These are phyloP conservation scores for Fusarium musae DNA, from an alignment of 2,329 filamentous ascomycete species.

Conservation along the genomic window DNA sequence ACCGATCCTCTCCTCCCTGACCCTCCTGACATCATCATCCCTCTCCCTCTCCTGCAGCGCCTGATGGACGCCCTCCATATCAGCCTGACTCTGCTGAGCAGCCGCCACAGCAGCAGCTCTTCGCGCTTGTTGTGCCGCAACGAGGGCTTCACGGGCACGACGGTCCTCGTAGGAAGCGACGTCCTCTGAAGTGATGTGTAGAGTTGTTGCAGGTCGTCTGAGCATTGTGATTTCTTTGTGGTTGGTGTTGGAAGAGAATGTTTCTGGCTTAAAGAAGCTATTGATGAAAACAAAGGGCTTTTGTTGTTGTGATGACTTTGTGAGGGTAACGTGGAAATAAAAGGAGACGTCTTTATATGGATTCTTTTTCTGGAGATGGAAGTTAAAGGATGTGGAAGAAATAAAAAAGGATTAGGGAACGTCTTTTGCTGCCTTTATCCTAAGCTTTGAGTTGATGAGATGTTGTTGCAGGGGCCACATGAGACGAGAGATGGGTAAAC, in stretches of 20 bases:
- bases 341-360: not conserved
- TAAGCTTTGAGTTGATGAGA: constrained; percentile 4
- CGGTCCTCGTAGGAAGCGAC: constrained; percentile 76
- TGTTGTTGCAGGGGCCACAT: constrained; percentile 1
- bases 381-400: not conserved
- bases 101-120: constrained; percentile 41
- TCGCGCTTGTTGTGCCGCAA: constrained; percentile 48
- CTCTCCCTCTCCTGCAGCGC: constrained; percentile 40
- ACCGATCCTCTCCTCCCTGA: constrained; percentile 55
- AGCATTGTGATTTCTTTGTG: constrained; percentile 60
- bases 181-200: constrained; percentile 76
- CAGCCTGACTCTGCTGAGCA: constrained; percentile 30
- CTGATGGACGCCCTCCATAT: constrained; percentile 47
- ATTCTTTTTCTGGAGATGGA: not conserved
- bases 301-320: not conserved
- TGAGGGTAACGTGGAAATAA: not conserved
- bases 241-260: not conserved
- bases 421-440: not conserved
- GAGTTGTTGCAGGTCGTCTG: constrained; percentile 73
- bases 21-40: constrained; percentile 45
- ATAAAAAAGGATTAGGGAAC: not conserved
- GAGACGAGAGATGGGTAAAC: constrained; percentile 15
- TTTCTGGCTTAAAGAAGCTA: not conserved
- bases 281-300: constrained; percentile 11
- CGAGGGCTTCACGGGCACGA: constrained; percentile 57